Evolutionary conservation across 768 basidiomycete genomes (phyloP), one percentile per base, ranked within the genome.

Genomic region (Amanita brunnescens): DNA sequence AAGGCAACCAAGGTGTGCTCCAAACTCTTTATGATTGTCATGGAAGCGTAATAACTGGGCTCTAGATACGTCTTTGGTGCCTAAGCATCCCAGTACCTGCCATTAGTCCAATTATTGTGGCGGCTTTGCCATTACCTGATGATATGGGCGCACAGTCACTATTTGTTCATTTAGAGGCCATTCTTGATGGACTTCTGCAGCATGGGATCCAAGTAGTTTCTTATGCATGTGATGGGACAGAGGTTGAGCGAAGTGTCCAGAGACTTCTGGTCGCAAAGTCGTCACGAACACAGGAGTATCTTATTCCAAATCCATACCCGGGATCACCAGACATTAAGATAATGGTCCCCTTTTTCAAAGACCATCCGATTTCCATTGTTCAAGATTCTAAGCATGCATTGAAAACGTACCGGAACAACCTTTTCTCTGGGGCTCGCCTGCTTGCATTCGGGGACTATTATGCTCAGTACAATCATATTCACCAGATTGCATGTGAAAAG

Each of bases 11-110:
- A 23, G 5, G 24, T 20, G 65, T 62, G 20, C 6, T 3, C 2
- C 30, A 6, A 18, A 21, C 1, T 26, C 9, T 21, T n/a, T n/a
- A n/a, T n/a, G n/a, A n/a, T n/a, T n/a, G n/a, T n/a, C n/a, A n/a
- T n/a, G n/a, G n/a, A n/a, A n/a, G n/a, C n/a, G n/a, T n/a, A n/a
- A n/a, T n/a, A n/a, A n/a, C n/a, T n/a, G n/a, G n/a, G n/a, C n/a
- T n/a, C n/a, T 46, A 72, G 67, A 16, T 73, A 18, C 63, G 65
- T 1, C 46, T 73, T 3, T 73, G 64, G 64, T 55, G 45, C 26
- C 32, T 70, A 6, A 56, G 57, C 14, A 55, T 72, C 10, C 69
- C 66, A 13, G 29, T 64, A 1, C 63, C 69, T 0, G 63, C 65
- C 18, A 55, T 71, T 1, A 54, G 66, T 0, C 65, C 72, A 0